A percentile compares a stretch with the other conserved stretches of the same genome.
phyloP scores from a whole-genome alignment of 306 rosid species.

The Rubus idaeus region DNA sequence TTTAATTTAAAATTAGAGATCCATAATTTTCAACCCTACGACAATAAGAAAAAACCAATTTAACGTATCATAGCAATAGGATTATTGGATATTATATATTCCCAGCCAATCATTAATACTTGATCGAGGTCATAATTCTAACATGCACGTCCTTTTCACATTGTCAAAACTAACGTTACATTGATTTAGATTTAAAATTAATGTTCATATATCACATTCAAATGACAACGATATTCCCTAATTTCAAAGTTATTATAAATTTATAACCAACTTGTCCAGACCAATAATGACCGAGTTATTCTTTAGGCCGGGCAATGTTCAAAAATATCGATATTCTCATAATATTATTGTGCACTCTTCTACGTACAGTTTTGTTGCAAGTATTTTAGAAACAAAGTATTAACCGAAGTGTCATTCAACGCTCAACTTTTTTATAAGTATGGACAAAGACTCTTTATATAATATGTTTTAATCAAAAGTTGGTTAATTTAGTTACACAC shows the following conservation, averaged over 20 bases:
- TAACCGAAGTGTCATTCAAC: too few species aligned
- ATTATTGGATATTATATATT: neutral
- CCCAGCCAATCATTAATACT: neutral
- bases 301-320: neutral
- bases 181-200: neutral
- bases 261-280: neutral
- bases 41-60: neutral
- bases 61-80: neutral
- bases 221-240: neutral
- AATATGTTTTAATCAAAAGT: too few species aligned
- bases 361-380: too few species aligned
- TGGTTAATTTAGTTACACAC: too few species aligned
- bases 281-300: neutral
- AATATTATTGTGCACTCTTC: too few species aligned
- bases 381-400: too few species aligned
- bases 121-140: neutral
- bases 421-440: too few species aligned
- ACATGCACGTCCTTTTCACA: constrained; percentile 5
- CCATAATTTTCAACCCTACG: neutral
- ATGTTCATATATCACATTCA: neutral
- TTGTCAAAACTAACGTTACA: constrained; percentile 5
- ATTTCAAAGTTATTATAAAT: neutral
- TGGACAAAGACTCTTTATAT: too few species aligned
- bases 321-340: too few species aligned
- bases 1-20: neutral